Conservation (phyloP, 352 stramenopile species). For the Pythium periplocum region DNA sequence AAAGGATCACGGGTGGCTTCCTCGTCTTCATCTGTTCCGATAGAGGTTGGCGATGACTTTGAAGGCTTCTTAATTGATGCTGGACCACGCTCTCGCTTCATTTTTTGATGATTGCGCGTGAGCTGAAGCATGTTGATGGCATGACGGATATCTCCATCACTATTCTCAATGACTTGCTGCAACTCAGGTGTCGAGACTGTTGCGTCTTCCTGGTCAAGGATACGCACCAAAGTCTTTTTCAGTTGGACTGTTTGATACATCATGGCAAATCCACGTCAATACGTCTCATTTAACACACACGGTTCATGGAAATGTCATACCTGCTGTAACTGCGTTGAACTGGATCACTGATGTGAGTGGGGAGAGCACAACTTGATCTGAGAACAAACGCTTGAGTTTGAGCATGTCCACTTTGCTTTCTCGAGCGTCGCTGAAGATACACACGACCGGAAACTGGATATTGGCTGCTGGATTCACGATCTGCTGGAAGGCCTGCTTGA, state of each 20-base stretch:
- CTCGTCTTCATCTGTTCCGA: neutral
- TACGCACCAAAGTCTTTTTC: conserved; percentile 57
- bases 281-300: no score
- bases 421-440: conserved; percentile 78
- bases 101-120: conserved; percentile 12
- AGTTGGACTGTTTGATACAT: conserved; percentile 31
- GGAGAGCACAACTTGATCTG: conserved; percentile 55
- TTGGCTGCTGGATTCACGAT: conserved; percentile 36
- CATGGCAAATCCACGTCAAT: no score
- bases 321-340: conserved; percentile 73
- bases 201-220: conserved; percentile 32
- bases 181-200: conserved; percentile 25
- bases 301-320: conserved; percentile 14
- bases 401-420: conserved; percentile 66
- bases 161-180: conserved; percentile 46
- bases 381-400: conserved; percentile 66
- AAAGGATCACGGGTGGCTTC: conserved; percentile 53
- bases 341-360: conserved; percentile 65
- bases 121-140: conserved; percentile 78
- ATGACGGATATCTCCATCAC: conserved; percentile 74
- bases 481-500: conserved; percentile 46
- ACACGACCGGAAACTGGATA: conserved; percentile 55
- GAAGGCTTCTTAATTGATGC: neutral
- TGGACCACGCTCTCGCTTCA: neutral
- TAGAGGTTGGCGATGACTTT: neutral